Evolutionary conservation across 2,329 filamentous ascomycete species (phyloP), one percentile per base, ranked within the genome.

Genomic region (Fusarium transvaalense): DNA sequence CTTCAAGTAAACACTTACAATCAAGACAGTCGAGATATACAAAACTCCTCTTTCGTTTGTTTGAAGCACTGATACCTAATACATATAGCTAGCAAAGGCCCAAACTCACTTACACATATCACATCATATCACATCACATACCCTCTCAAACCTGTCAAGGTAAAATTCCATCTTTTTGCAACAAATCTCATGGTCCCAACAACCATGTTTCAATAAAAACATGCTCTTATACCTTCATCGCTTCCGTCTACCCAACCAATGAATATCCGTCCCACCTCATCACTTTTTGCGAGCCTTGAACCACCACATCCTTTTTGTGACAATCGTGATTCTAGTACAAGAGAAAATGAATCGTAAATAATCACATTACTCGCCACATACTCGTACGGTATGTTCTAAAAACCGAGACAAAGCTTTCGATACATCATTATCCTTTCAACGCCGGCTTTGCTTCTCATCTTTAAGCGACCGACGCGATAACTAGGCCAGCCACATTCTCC

Each of bases 401-500:
- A 71, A 63, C 71, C 74, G 68, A 60, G 61, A 60, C 69, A 75
- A 72, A 65, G 71, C 54, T 73, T 73, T 75, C 70, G 69, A 75
- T 76, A 74, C 72, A 75, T 76, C 72, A 77, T 77, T 76, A 77
- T 71, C 77, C 73, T 62, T 62, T 71, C 75, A 79, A 78, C 77
- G 77, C 78, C 78, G 56, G 68, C 76, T 70, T 62, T 75, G 65
- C 72, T 69, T 66, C 58, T 61, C 57, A 64, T 69, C 71, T 86
- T 86, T 88, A 97, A 78, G 92, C 90, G 78, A 97, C 90, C 74
- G 93, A 94, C 71, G 89, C 92, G 78, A 97, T 87, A 64, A 98
- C 89, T 79, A 97, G 84, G 63, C 89, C 86, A 65, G 96, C 94
- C 76, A 99, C 89, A 57, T 93, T 93, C 77, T 96, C 93, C 81